phyloP scores from a whole-genome alignment of 345 rosid genomes.

The Cardamine resedifolia region DNA sequence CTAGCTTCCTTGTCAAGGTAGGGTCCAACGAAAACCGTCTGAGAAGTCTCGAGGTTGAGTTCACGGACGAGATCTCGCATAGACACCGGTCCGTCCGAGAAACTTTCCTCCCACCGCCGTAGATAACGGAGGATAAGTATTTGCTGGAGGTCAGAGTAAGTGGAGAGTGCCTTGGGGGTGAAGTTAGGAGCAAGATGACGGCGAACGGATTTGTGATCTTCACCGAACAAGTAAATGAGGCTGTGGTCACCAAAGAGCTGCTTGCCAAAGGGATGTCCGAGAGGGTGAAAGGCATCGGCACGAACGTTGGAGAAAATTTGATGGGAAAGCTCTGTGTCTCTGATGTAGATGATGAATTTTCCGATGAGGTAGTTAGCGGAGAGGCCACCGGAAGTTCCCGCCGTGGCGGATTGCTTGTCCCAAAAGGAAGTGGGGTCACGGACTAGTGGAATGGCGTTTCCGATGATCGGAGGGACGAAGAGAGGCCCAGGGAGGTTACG shows the following conservation, averaged over 20 bases:
- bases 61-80: conserved; percentile 60
- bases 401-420: conserved; percentile 48
- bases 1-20: conserved; percentile 47
- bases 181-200: conserved; percentile 78
- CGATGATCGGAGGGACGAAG: conserved; percentile 60
- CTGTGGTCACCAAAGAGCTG: conserved; percentile 82
- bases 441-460: conserved; percentile 53
- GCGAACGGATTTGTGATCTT: conserved; percentile 75
- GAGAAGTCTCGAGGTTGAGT: conserved; percentile 79
- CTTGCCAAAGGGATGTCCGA: conserved; percentile 81
- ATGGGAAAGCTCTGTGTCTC: conserved; percentile 62
- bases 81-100: conserved; percentile 25
- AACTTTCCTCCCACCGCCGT: conserved; percentile 45
- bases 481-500: conserved; percentile 60
- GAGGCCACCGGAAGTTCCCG: conserved; percentile 44
- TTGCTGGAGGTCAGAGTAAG: conserved; percentile 67
- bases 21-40: conserved; percentile 75
- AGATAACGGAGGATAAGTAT: conserved; percentile 59
- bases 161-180: conserved; percentile 63
- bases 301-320: conserved; percentile 65
- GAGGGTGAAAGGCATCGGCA: conserved; percentile 68
- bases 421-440: conserved; percentile 64
- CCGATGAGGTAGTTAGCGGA: conserved; percentile 68
- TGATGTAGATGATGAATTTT: conserved; percentile 58
- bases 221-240: conserved; percentile 72